Evolutionary conservation across 495 filamentous ascomycete genomes (phyloP).

Genomic region (Aspergillus steynii): DNA sequence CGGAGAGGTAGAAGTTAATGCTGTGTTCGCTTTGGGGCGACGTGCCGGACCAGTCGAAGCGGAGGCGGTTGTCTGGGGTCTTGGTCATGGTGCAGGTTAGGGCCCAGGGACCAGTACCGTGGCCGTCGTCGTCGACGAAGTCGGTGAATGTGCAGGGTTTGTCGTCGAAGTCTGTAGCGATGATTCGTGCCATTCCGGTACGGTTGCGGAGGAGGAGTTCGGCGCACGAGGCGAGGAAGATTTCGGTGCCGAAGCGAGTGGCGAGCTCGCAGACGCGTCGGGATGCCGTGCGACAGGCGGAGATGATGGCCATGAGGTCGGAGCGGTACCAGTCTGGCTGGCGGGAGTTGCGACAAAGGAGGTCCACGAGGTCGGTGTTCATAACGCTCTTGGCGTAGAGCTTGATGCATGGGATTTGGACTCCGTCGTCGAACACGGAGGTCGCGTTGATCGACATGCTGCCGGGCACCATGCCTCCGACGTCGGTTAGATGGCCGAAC

Average conservation of each 20-base stretch:
- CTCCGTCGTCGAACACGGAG: conserved; percentile 52
- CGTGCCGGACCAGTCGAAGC: conserved; percentile 49
- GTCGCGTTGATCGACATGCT: conserved; percentile 54
- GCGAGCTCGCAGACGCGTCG: conserved; percentile 45
- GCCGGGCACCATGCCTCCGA: conserved; percentile 51
- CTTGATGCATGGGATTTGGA: conserved; percentile 53
- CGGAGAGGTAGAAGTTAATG: conserved; percentile 52
- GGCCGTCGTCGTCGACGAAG: conserved; percentile 54
- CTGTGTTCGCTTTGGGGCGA: conserved; percentile 48
- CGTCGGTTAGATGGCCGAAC: conserved; percentile 53
- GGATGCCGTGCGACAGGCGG: conserved; percentile 47
- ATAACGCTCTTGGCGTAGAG: conserved; percentile 43
- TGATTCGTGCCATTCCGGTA: conserved; percentile 42
- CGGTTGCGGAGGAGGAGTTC: conserved; percentile 48
- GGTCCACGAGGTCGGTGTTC: conserved; percentile 43
- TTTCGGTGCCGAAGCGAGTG: conserved; percentile 41
- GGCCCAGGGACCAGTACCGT: conserved; percentile 49
- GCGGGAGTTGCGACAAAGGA: conserved; percentile 50
- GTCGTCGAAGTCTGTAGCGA: conserved; percentile 45
- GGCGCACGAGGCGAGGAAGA: conserved; percentile 45
- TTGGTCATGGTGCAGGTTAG: conserved; percentile 50
- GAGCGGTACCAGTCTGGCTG: conserved; percentile 52
- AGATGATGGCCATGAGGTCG: conserved; percentile 49
- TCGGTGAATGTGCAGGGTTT: conserved; percentile 47
- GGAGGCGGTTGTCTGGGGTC: conserved; percentile 32